Conservation (phyloP, 257 asterid genomes). For the Vinca minor region DNA sequence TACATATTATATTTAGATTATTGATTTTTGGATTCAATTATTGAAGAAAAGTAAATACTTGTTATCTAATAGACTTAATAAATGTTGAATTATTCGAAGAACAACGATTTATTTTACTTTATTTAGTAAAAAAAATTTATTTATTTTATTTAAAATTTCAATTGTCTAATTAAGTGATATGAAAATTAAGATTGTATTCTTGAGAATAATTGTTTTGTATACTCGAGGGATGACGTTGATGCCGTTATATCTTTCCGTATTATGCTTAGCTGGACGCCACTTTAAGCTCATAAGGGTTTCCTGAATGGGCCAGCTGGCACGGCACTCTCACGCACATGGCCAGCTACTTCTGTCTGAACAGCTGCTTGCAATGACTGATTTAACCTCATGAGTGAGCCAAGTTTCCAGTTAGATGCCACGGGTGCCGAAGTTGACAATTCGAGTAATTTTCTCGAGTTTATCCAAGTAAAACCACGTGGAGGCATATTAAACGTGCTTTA, state of each 20-base stretch:
- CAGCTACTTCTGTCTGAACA: constrained; percentile 30
- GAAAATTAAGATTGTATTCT: too few relatives aligned
- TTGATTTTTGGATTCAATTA: too few relatives aligned
- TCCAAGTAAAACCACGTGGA: constrained; percentile 14
- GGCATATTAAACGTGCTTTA: not conserved
- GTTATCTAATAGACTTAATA: too few relatives aligned
- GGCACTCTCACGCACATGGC: constrained; percentile 46
- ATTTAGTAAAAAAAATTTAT: too few relatives aligned
- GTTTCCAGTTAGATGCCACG: constrained; percentile 3
- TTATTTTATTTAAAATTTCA: too few relatives aligned
- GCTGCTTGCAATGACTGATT: not conserved
- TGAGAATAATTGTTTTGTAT: too few relatives aligned
- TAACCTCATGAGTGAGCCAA: not conserved
- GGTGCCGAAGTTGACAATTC: constrained; percentile 5
- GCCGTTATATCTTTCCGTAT: constrained; percentile 24
- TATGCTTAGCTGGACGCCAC: constrained; percentile 58
- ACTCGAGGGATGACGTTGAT: constrained; percentile 8
- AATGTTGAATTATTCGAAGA: too few relatives aligned
- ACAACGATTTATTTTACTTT: too few relatives aligned
- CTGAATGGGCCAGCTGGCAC: constrained; percentile 58
- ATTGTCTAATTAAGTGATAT: too few relatives aligned
- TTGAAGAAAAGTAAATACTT: too few relatives aligned
- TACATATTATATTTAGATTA: too few relatives aligned
- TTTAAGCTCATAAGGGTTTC: constrained; percentile 12
- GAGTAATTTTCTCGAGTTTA: constrained; percentile 6